Evolutionary conservation across 2,329 filamentous ascomycete species (phyloP), one percentile per base, ranked within the genome.

Genomic region (Neofusicoccum kwambonambiense): DNA sequence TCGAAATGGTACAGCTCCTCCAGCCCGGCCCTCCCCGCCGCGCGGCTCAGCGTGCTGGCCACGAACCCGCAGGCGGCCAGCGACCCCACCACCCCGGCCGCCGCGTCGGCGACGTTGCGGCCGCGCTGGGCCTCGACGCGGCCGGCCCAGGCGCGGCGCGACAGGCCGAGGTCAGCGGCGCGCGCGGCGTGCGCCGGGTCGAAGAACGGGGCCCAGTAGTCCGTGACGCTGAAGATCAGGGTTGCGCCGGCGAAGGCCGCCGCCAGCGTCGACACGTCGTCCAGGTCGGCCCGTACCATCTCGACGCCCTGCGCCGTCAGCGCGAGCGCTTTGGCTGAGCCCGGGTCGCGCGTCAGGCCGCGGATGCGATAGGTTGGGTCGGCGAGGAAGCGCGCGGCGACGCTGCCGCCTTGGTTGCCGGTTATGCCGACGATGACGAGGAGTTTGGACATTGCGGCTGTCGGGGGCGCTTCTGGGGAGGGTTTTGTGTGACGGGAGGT

Each of bases 161-260:
- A 51, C 22, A 22, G 22, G 3, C 22, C 22, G 22, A 22, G 22
- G 22, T 22, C 22, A 3, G 22, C 22, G 22, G 22, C 22, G 22
- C 22, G 22, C 22, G 22, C 22, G 22, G 22, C 22, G 22, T 22
- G 22, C 22, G 22, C 22, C 22, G 22, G 22, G 22, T 22, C 22
- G 54, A 58, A 58, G 58, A 62, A 62, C 6, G 58, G 58, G 44
- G 39, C 58, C 58, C 68, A 66, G 68, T 79, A 84, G 73, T 84
- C 82, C 39, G 84, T 86, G 12, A 85, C 78, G 39, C 75, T 80
- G 69, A 82, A 87, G 45, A 84, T 82, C n/a, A 81, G 81, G 52
- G 81, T 71, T 0, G 83, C 76, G 44, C 80, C 81, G 6, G 73
- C 68, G 52, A 87, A 69, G 22, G 54, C 54, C 6, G 54, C 2